These are phyloP conservation scores for Stagonosporopsis cucurbitacearum DNA, from an alignment of 2,329 filamentous ascomycete species.

Conservation along the genomic window DNA sequence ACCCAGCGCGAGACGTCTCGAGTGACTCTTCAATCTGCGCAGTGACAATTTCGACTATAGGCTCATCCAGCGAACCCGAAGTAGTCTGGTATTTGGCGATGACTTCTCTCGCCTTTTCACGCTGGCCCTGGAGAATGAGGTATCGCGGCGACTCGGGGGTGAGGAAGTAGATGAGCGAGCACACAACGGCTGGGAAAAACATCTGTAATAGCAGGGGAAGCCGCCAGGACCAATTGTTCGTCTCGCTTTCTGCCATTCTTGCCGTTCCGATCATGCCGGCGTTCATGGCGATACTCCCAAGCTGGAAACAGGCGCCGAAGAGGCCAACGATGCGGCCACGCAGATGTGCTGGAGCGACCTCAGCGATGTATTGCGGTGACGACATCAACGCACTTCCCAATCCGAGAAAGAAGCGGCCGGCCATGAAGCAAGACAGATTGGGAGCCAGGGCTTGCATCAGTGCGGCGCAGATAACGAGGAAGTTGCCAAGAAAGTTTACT, in stretches of 20 bases:
- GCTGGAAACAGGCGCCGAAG: constrained; percentile 57
- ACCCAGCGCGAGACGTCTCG: constrained; percentile 48
- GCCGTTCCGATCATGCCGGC: constrained; percentile 54
- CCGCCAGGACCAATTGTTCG: constrained; percentile 23
- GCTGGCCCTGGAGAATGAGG: constrained; percentile 26
- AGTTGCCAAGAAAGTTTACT: constrained; percentile 56
- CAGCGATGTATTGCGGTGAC: constrained; percentile 51
- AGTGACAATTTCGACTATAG: constrained; percentile 52
- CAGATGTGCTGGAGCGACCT: constrained; percentile 41
- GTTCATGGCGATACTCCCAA: constrained; percentile 53
- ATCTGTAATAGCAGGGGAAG: constrained; percentile 54
- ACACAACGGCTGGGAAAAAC: constrained; percentile 53
- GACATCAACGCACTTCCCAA: constrained; percentile 49
- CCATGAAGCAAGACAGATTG: constrained; percentile 47
- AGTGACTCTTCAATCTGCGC: constrained; percentile 55
- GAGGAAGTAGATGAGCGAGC: constrained; percentile 46
- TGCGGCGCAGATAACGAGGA: constrained; percentile 54
- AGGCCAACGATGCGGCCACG: constrained; percentile 56
- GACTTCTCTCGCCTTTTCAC: constrained; percentile 25
- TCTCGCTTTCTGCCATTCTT: constrained; percentile 37
- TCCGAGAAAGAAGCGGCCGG: constrained; percentile 49
- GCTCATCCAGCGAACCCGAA: constrained; percentile 48
- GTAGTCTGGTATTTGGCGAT: constrained; percentile 53
- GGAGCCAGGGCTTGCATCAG: constrained; percentile 46
- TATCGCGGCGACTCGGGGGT: constrained; percentile 52